These are phyloP conservation scores for Penicillium sp. DNA, from an alignment of 2,329 filamentous ascomycete species.

Conservation along the genomic window DNA sequence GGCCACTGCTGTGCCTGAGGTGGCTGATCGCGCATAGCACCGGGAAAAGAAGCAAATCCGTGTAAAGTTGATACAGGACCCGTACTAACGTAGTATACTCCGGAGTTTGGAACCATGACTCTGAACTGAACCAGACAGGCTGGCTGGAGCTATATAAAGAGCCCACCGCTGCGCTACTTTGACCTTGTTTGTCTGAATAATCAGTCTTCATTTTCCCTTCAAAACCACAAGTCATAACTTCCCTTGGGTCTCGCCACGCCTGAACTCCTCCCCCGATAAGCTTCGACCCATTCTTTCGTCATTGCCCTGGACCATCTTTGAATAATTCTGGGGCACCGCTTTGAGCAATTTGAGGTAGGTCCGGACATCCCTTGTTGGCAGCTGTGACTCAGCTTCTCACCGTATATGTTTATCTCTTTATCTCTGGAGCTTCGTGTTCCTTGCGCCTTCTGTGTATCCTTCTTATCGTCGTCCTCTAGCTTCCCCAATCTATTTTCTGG, in stretches of 20 bases:
- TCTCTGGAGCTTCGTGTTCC: slow-evolving; percentile 5
- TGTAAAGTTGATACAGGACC: slow-evolving; percentile 1
- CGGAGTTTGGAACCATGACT: slow-evolving; percentile 10
- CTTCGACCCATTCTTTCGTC: slow-evolving; percentile 15
- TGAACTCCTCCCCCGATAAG: slow-evolving; percentile 17
- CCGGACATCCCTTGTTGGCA: slow-evolving; percentile 5
- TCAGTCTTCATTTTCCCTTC: not conserved
- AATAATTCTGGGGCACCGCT: not conserved
- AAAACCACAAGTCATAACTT: not conserved
- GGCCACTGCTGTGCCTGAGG: slow-evolving; percentile 32
- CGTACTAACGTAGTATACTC: not conserved
- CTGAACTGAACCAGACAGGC: not conserved
- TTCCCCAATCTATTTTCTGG: not conserved
- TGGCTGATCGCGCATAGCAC: slow-evolving; percentile 35
- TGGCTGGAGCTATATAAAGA: slow-evolving; percentile 16
- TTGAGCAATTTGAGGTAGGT: slow-evolving; percentile 8
- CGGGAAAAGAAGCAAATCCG: slow-evolving; percentile 16
- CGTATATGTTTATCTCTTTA: slow-evolving; percentile 5
- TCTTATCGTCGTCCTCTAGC: slow-evolving; percentile 19
- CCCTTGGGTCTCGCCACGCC: not conserved
- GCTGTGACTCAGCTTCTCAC: not conserved
- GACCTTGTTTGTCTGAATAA: not conserved
- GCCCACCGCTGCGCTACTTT: not conserved
- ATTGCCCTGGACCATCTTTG: slow-evolving; percentile 10
- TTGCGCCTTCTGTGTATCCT: slow-evolving; percentile 16